Evolutionary conservation across 2,329 filamentous ascomycete genomes (phyloP), one percentile per base, ranked within the genome.

Genomic region (Bisporella sp.): DNA sequence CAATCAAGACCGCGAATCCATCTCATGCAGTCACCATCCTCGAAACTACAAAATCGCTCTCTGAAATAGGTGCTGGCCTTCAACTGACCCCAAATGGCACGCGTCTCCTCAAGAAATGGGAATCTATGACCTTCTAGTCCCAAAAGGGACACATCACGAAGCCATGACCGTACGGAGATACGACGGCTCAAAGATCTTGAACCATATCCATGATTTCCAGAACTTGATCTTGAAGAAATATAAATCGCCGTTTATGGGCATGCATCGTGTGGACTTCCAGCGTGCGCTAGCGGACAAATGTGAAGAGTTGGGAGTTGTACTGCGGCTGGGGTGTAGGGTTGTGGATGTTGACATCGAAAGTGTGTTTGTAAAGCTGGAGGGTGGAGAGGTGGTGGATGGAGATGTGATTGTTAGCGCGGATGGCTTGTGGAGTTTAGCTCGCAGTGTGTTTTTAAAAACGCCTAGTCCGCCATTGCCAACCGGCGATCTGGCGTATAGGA

Each of bases 371-470:
- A 59, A 44, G 29, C 45, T 62, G 5, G 54, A 57, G 8, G 47
- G 35, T 2, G 57, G 57, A 0, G 64, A 68, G 4, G 64, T 57
- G 1, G 69, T 71, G 2, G 62, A 63, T 0, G 76, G 71, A 2
- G 79, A 85, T 56, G 64, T 85, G 5, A 68, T 87, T 5, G 71
- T 87, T 1, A 82, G 74, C 1, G 80, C 81, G 0, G 84, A 87
- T 54, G 42, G 42, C 29, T 30, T 21, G 40, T n/a, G 83, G 83
- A 0, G 65, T 86, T 0, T 84, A 81, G 79, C 84, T 79, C 2
- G 68, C 69, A 9, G 80, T 75, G 42, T 72, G 81, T 0, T 70
- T 74, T 46, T 78, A 0, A 71, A 71, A 0, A 66, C 60, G 0
- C 66, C 69, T 4, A 74, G 77, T 35, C 65, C 69, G 5, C 78